Evolutionary conservation across 139 green algal genomes (phyloP).

Genomic region (Zygnema circumcarinatum): DNA sequence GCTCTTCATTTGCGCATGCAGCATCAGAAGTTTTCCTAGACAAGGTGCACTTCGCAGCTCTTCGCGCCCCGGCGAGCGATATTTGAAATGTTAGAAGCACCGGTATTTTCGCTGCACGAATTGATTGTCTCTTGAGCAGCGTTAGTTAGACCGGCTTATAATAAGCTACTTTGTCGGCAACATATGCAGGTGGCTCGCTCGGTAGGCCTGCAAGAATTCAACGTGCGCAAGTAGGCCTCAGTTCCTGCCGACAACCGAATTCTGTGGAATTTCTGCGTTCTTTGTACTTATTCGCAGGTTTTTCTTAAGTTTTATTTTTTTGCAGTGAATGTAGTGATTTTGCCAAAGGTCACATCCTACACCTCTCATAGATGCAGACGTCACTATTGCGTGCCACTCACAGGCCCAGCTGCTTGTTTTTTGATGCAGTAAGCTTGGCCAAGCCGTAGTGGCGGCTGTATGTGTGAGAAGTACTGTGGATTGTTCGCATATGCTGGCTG

Average conservation of each 20-base stretch:
- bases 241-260: neutral
- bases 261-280: neutral
- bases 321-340: too few species aligned
- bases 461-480: slow-evolving; percentile 23
- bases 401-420: too few species aligned
- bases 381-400: too few species aligned
- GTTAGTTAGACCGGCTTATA: too few species aligned
- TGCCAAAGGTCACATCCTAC: too few species aligned
- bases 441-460: slow-evolving; percentile 17
- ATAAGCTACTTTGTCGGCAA: too few species aligned
- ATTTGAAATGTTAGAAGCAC: neutral
- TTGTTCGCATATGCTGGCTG: slow-evolving; percentile 16
- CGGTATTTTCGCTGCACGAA: too few species aligned
- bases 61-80: neutral
- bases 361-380: too few species aligned
- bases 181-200: neutral
- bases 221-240: neutral
- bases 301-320: too few species aligned
- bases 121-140: too few species aligned
- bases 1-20: slow-evolving; percentile 25
- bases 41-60: slow-evolving; percentile 4
- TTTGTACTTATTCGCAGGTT: too few species aligned
- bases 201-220: neutral
- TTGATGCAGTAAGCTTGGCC: slow-evolving; percentile 28
- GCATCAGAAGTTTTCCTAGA: slow-evolving; percentile 22